Base-by-base conservation (phyloP, 805 yeast genomes). In the Hanseniaspora pseudoguilliermondii region DNA sequence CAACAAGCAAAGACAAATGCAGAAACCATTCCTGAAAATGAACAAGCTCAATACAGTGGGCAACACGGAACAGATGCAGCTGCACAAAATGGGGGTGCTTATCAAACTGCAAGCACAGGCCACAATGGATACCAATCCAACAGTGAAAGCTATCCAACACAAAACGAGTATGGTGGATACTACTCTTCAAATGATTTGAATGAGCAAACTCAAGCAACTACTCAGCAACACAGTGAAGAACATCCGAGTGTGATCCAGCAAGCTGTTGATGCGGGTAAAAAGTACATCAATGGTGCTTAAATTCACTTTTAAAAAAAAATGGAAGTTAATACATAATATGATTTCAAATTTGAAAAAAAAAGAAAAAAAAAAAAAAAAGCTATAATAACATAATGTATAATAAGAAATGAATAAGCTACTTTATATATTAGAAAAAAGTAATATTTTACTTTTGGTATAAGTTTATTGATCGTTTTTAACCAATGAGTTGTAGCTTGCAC, bases 271-370 rank as follows among this genome's bases (percentile, higher is more conserved):
- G 55, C 29, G 4, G 49, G 55, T 9, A 52, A 44, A 32, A 52
- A 52, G 47, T 52, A 52, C 40, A 44, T 52, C 39, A 52, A 44
- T 21, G 49, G 38, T 18, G 49, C 29, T 44, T 52, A 27, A 51
- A 20, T 32, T 32, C 35, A 3, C 2, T 8, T 32, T 7, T 10
- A 32, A 32, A 32, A 10, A 11, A 32, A 9, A 29, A 29, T 5
- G 35, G 7, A 32, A 32, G 35, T 32, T 32, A 32, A 32, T 32
- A 32, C 13, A 32, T 32, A 32, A 11, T 27, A 29, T 16, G 18
- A 16, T 2, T 47, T 18, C 18, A 47, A 47, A 6, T 27, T 8
- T 27, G 27, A 27, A 5, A 27, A 25, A 25, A 6, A 25, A 5
- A 25, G 6, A 6, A 25, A 25, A 3, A 43, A 43, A 20, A 7